A percentile compares a stretch with the other conserved stretches of the same genome.
Evolutionary conservation across 371 early-diverging fungal genomes (phyloP).

Genomic region (Batrachochytrium dendrobatidis): DNA sequence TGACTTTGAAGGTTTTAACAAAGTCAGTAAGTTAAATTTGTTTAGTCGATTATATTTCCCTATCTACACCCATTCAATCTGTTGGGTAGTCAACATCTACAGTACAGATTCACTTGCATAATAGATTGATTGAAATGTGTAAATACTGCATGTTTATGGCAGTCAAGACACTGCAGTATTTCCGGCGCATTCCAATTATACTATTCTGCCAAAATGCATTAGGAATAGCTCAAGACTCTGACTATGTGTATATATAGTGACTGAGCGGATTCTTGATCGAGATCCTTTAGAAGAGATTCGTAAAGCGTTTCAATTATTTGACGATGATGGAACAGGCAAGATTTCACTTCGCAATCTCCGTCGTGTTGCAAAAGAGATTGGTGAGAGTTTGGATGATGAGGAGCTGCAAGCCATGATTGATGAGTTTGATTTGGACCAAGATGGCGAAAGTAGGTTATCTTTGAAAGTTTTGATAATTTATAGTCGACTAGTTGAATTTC

Average conservation of each 20-base stretch:
- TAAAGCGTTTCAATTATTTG: conserved; percentile 72
- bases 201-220: too few species aligned
- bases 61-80: too few species aligned
- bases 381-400: conserved; percentile 64
- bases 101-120: too few species aligned
- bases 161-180: too few species aligned
- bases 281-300: conserved; percentile 71
- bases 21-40: conserved; percentile 56
- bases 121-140: too few species aligned
- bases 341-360: conserved; percentile 55
- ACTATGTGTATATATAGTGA: too few species aligned
- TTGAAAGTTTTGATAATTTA: too few species aligned
- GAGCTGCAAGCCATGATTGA: conserved; percentile 74
- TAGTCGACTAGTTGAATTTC: too few species aligned
- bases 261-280: conserved; percentile 55
- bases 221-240: too few species aligned
- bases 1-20: conserved; percentile 52
- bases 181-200: too few species aligned
- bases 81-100: too few species aligned
- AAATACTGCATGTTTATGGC: conserved; percentile 9
- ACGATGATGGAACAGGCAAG: conserved; percentile 56
- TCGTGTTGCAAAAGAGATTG: conserved; percentile 66
- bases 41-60: too few species aligned
- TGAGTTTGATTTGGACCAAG: conserved; percentile 71
- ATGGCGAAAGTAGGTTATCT: conserved; percentile 59